Conservation (phyloP, 345 rosid species). For the Populus alba region DNA sequence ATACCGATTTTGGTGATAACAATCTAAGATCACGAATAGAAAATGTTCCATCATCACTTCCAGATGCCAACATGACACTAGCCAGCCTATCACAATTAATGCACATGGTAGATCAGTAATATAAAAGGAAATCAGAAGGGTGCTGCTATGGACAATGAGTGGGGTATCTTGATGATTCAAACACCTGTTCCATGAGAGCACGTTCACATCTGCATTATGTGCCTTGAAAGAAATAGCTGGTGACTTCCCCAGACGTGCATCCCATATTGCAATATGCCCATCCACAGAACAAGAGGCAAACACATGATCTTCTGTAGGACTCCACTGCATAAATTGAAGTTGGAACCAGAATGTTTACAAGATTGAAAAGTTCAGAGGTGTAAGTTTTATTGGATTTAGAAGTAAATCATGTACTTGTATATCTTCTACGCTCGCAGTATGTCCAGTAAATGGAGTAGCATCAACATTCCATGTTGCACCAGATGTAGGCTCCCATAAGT, state of each 20-base stretch:
- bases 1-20: constrained; percentile 25
- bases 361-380: constrained; percentile 1
- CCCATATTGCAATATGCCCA: constrained; percentile 83
- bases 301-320: constrained; percentile 73
- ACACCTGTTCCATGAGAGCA: constrained; percentile 95
- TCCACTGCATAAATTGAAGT: constrained; percentile 66
- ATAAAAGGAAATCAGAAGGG: not conserved
- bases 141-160: not conserved
- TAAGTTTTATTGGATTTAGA: not conserved
- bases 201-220: constrained; percentile 90
- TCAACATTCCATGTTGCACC: constrained; percentile 77
- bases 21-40: constrained; percentile 86
- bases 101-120: not conserved
- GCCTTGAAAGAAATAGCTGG: constrained; percentile 75
- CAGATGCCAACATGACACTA: constrained; percentile 91
- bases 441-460: constrained; percentile 65
- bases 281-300: constrained; percentile 92
- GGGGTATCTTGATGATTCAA: constrained; percentile 1
- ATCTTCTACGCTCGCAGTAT: constrained; percentile 89
- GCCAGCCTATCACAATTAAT: constrained; percentile 59
- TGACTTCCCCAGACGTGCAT: constrained; percentile 62
- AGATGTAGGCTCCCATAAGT: constrained; percentile 88
- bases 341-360: constrained; percentile 5
- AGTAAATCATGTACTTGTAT: constrained; percentile 50
- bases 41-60: constrained; percentile 93